These are phyloP conservation scores for Aphanomyces cochlioides DNA, from an alignment of 352 stramenopile genomes.

Conservation along the genomic window DNA sequence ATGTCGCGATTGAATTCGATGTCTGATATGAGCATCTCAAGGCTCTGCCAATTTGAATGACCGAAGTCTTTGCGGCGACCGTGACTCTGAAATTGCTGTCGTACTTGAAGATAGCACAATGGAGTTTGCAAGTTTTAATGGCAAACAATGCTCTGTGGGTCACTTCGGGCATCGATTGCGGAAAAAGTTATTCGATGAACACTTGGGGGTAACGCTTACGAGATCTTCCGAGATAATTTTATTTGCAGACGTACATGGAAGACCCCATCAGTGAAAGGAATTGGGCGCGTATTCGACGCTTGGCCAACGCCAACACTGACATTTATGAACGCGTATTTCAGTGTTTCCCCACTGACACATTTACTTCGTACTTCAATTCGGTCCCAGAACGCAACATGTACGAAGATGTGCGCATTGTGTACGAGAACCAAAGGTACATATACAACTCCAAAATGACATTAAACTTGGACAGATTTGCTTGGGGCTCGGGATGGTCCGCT, in stretches of 20 bases:
- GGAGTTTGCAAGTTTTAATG: not conserved
- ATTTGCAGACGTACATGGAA: conserved; percentile 15
- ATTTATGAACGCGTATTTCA: conserved; percentile 30
- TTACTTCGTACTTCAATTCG: conserved; percentile 21
- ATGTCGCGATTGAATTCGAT: not conserved
- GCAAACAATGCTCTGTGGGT: conserved; percentile 1
- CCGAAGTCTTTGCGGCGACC: conserved; percentile 32
- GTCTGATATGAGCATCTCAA: not conserved
- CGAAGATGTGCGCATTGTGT: conserved; percentile 26
- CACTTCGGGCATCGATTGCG: conserved; percentile 21
- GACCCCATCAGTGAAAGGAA: conserved; percentile 14
- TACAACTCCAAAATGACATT: not conserved
- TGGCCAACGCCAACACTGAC: conserved; percentile 20
- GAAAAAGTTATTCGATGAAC: conserved; percentile 12
- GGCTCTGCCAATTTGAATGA: conserved; percentile 36
- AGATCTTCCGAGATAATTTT: not conserved
- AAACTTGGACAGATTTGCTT: conserved; percentile 1
- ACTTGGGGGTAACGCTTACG: conserved; percentile 8
- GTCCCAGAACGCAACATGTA: conserved; percentile 12
- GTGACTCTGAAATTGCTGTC: conserved; percentile 36
- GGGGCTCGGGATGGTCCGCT: conserved; percentile 13
- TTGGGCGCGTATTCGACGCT: not conserved
- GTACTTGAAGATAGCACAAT: conserved; percentile 32
- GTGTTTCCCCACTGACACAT: conserved; percentile 25
- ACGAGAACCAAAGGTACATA: conserved; percentile 28